Evolutionary conservation across 169 alveolate species (phyloP).

Genomic region (Cryptosporidium sp.): DNA sequence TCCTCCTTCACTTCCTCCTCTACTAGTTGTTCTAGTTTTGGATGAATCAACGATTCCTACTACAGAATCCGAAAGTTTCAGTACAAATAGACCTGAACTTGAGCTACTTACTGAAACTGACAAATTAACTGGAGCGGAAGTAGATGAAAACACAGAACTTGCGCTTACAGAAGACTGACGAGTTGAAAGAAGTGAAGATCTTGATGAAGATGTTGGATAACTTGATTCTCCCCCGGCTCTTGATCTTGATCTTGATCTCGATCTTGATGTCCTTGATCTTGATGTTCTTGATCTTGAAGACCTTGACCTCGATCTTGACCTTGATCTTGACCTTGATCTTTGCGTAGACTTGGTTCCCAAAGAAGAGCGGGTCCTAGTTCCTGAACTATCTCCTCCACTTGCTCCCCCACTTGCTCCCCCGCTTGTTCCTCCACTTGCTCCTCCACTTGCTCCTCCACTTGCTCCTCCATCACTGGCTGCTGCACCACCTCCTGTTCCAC

Average conservation of each 20-base stretch:
- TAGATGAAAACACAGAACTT: no score
- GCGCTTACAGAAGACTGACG: background rate
- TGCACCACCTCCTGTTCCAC: background rate
- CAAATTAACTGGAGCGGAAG: background rate
- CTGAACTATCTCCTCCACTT: background rate
- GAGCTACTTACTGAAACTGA: background rate
- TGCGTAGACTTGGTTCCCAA: background rate
- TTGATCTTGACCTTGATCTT: background rate
- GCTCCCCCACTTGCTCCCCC: background rate
- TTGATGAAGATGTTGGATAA: background rate
- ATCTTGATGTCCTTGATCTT: conserved; percentile 9
- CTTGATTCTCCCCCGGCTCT: background rate
- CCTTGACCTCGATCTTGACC: background rate
- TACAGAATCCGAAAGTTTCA: no score
- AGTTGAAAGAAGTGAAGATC: background rate
- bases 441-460: background rate
- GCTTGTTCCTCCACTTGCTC: background rate
- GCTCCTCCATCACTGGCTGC: background rate
- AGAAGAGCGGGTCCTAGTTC: background rate
- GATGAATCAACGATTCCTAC: background rate
- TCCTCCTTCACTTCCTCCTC: background rate
- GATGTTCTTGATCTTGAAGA: background rate
- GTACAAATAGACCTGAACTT: no score
- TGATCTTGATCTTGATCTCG: background rate
- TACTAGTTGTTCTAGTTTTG: background rate